Conservation (phyloP, 2,329 filamentous ascomycete species). For the Botrytis hyacinthi region DNA sequence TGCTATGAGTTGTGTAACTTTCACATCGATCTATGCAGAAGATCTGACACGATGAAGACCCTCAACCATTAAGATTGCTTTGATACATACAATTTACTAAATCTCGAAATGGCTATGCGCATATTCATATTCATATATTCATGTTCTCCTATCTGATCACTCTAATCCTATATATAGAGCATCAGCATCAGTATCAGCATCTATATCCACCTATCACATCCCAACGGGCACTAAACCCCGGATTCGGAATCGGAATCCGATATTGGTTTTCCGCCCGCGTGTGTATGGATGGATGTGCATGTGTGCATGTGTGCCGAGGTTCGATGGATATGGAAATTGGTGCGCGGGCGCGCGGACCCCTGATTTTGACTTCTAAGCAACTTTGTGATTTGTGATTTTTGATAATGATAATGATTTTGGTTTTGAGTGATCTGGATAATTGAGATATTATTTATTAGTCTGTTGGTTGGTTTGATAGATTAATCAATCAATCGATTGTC, state of each 20-base stretch:
- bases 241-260: not conserved
- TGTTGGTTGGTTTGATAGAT: too few relatives aligned
- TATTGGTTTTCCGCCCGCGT: not conserved
- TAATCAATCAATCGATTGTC: too few relatives aligned
- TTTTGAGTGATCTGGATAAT: too few relatives aligned
- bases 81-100: not conserved
- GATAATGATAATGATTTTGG: too few relatives aligned
- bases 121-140: too few relatives aligned
- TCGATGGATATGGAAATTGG: not conserved
- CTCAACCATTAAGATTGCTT: not conserved
- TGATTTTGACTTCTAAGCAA: too few relatives aligned
- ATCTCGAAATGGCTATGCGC: not conserved
- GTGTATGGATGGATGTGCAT: too few relatives aligned
- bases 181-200: not conserved
- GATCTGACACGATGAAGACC: not conserved
- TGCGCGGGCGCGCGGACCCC: too few relatives aligned
- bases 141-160: not conserved
- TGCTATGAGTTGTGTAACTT: not conserved
- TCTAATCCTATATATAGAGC: not conserved
- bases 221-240: not conserved
- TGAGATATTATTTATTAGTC: too few relatives aligned
- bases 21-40: not conserved
- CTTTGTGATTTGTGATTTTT: too few relatives aligned
- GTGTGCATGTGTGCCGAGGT: not conserved
- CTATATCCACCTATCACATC: not conserved